Evolutionary conservation across 75 land plant species (phyloP).

Genomic region (Sequoia sempervirens): DNA sequence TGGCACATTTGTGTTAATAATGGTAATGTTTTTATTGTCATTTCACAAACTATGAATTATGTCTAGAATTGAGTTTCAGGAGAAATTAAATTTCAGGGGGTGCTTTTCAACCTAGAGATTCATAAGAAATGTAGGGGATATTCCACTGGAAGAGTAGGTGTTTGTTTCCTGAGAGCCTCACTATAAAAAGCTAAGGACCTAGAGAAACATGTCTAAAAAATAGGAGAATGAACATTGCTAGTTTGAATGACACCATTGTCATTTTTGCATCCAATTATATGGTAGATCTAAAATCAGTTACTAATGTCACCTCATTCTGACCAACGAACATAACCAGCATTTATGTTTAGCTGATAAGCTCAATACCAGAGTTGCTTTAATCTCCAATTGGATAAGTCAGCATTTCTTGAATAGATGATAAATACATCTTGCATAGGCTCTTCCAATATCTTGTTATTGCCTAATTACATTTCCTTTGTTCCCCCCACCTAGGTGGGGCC

Average conservation of each 20-base stretch:
- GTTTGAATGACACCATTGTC: neutral
- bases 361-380: neutral
- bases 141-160: neutral
- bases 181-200: neutral
- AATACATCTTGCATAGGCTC: neutral
- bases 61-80: neutral
- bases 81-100: neutral
- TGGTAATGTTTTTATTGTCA: too few species aligned
- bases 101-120: neutral
- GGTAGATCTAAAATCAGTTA: too few species aligned
- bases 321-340: too few species aligned
- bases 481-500: neutral
- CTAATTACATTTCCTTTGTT: neutral
- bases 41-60: neutral
- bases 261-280: too few species aligned
- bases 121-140: neutral
- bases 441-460: neutral
- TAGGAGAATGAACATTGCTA: neutral
- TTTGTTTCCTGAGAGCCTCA: neutral
- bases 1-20: neutral
- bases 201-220: neutral
- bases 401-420: neutral
- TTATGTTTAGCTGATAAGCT: too few species aligned
- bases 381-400: neutral
- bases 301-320: too few species aligned